phyloP scores from a whole-genome alignment of 441 rosid species.

The Eutrema salsugineum region DNA sequence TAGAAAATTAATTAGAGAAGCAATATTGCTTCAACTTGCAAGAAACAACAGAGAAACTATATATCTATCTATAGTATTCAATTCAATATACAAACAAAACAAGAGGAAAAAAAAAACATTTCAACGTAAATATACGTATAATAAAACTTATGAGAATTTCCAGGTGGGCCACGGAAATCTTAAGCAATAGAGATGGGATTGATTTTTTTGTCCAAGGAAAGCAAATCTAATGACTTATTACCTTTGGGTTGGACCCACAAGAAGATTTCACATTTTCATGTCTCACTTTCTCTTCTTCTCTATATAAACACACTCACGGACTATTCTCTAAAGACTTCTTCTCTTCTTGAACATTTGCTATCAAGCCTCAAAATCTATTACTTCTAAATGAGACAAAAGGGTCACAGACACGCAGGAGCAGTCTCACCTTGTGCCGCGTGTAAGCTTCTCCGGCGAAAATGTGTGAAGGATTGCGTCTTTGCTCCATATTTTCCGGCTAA shows the following conservation, averaged over 20 bases:
- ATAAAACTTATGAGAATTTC: not conserved
- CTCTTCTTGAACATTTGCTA: not conserved
- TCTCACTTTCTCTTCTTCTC: conserved; percentile 32
- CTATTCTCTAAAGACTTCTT: conserved; percentile 22
- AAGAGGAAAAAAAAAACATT: not conserved
- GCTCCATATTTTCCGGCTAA: conserved; percentile 90
- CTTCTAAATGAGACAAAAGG: conserved; percentile 21
- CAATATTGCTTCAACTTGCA: conserved; percentile 34
- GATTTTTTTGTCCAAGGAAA: conserved; percentile 59
- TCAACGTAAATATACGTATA: not conserved
- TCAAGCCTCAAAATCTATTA: conserved; percentile 1
- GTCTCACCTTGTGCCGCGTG: conserved; percentile 87
- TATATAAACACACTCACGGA: conserved; percentile 42
- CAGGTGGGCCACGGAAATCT: conserved; percentile 28
- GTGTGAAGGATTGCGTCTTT: conserved; percentile 72
- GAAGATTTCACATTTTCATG: conserved; percentile 51
- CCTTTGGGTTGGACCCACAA: conserved; percentile 45
- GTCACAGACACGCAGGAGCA: conserved; percentile 48
- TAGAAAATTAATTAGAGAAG: not conserved
- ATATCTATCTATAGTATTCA: not conserved
- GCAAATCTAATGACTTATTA: conserved; percentile 41
- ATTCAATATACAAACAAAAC: conserved; percentile 3
- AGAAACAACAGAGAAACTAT: conserved; percentile 16
- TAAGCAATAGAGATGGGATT: conserved; percentile 21
- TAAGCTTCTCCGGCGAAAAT: conserved; percentile 86